Evolutionary conservation across 352 stramenopile genomes (phyloP), one percentile per base, ranked within the genome.

Genomic region (Phytophthora sp.): DNA sequence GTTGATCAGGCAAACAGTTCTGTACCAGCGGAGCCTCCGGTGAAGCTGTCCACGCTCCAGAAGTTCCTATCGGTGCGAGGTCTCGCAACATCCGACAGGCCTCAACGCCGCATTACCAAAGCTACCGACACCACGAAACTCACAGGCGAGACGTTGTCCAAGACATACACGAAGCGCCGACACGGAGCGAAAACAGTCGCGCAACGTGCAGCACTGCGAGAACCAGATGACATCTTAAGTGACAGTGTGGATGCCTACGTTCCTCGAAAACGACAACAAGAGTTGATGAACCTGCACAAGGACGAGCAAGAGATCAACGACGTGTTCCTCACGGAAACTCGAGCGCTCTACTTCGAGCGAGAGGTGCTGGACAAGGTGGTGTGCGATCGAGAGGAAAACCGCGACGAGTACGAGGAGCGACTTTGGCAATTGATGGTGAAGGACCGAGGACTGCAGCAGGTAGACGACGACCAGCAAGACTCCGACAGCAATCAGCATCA

Each of bases 191-290:
- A 73, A 37, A 58, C 61, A 13, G 24, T 34, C 6, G 39, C 48
- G 0, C 48, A 81, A 10, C 70, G 64, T n/a, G 49, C 23, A 4
- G 79, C 77, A 4, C 69, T 91, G 58, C 53, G 59, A 26, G 45
- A 74, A 24, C 66, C 73, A 0, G 69, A 76, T 13, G 76, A 86
- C 12, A 38, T 61, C 41, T 84, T 74, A 49, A 63, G 32, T 42
- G 66, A 84, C 30, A 84, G 73, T 32, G 41, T 63, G 26, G 79
- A 89, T 50, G 75, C 65, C 4, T 91, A 89, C 54, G 81, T 79
- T 5, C 82, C 67, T 3, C 71, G 60, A 43, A 91, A 88, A 39
- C 55, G 39, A 13, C 6, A 52, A 7, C 57, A 61, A 30, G 43
- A 61, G 23, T 65, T 88, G 15, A 52, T 85, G 32, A 61, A 78